phyloP scores from a whole-genome alignment of 768 basidiomycete genomes.

The Mycena chlorophos region DNA sequence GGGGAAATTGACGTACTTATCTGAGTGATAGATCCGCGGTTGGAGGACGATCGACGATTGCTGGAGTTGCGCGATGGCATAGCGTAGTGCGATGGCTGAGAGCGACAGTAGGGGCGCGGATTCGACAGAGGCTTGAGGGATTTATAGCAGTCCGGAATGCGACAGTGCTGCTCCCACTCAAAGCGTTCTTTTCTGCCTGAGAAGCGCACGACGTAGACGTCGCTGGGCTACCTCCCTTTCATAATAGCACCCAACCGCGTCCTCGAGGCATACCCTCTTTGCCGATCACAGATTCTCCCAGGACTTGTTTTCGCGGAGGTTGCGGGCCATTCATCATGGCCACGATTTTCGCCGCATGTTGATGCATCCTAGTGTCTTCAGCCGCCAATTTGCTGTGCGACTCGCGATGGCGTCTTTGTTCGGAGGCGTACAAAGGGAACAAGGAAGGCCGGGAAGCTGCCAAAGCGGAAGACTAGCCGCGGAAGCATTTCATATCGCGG shows the following conservation, averaged over 20 bases:
- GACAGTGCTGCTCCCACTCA: slow-evolving; percentile 2
- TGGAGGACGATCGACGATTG: neutral
- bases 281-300: slow-evolving; percentile 13
- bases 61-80: neutral
- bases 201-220: slow-evolving; percentile 23
- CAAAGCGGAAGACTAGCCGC: neutral
- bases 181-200: slow-evolving; percentile 28
- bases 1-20: neutral
- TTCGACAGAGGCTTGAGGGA: slow-evolving; percentile 1
- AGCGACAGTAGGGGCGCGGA: neutral
- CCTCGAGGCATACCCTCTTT: slow-evolving; percentile 29
- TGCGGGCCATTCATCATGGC: neutral
- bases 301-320: slow-evolving; percentile 4
- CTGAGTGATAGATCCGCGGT: neutral
- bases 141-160: neutral
- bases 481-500: neutral
- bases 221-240: slow-evolving; percentile 30
- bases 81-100: neutral
- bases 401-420: neutral
- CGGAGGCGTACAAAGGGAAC: neutral
- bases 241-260: slow-evolving; percentile 41
- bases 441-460: too few relatives aligned
- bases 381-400: too few relatives aligned
- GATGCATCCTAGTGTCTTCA: too few relatives aligned
- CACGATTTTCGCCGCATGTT: slow-evolving; percentile 14